phyloP scores from a whole-genome alignment of 768 basidiomycete genomes.

The Xerocomus brunneocitrinus region DNA sequence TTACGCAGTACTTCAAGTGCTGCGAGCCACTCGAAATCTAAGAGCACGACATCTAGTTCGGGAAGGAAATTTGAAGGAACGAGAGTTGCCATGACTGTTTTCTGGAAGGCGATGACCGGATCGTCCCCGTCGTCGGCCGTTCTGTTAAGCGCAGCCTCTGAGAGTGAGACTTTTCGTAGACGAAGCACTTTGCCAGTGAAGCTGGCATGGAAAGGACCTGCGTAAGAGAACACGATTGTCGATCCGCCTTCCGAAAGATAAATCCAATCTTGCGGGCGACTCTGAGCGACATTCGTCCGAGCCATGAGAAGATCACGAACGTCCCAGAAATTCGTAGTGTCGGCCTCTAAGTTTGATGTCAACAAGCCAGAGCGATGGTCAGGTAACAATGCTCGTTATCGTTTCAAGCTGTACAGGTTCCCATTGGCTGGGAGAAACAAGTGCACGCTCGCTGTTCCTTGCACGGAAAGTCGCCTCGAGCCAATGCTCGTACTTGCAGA shows the following conservation, averaged over 20 bases:
- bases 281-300: conserved; percentile 20
- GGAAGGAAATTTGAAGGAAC: conserved; percentile 61
- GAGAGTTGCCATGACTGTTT: conserved; percentile 57
- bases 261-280: conserved; percentile 56
- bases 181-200: conserved; percentile 71
- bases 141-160: conserved; percentile 8
- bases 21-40: conserved; percentile 56
- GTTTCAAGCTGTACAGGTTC: too few relatives aligned
- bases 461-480: too few relatives aligned
- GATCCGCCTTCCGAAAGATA: conserved; percentile 94
- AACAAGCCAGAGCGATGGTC: too few relatives aligned
- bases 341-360: too few relatives aligned
- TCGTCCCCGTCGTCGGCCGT: conserved; percentile 36
- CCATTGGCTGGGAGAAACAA: too few relatives aligned
- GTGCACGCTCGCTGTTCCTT: too few relatives aligned
- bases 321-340: too few relatives aligned
- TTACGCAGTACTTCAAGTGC: conserved; percentile 46
- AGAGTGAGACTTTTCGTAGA: conserved; percentile 54
- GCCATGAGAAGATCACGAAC: conserved; percentile 4
- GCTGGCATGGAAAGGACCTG: conserved; percentile 45
- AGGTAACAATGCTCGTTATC: too few relatives aligned
- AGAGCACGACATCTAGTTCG: conserved; percentile 43
- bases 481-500: too few relatives aligned
- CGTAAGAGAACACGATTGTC: conserved; percentile 83
- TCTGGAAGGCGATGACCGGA: conserved; percentile 52